Percentiles rank a stretch among this genome's conserved stretches.
These are phyloP conservation scores for Platanthera zijinensis DNA, from an alignment of 106 monocot genomes.

Conservation along the genomic window DNA sequence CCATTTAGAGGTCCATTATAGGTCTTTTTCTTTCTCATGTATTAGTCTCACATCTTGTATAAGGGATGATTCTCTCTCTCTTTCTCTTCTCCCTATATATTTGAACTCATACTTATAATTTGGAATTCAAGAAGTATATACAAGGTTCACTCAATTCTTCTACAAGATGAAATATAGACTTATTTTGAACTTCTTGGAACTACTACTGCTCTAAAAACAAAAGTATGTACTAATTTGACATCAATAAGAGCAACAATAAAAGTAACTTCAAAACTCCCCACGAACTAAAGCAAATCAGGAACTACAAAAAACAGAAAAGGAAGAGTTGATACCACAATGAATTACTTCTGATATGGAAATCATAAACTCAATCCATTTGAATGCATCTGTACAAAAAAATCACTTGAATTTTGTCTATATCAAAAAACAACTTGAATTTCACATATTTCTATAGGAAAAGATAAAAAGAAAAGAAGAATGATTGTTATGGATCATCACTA, in stretches of 20 bases:
- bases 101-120: no score
- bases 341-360: background rate
- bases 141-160: no score
- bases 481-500: background rate
- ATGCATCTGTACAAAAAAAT: background rate
- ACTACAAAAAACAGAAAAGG: background rate
- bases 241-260: constrained; percentile 3
- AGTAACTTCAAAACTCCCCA: background rate
- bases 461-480: constrained; percentile 3
- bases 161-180: background rate
- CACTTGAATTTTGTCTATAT: background rate
- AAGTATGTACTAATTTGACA: background rate
- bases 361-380: background rate
- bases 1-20: no score
- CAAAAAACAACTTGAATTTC: background rate
- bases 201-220: background rate
- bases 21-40: no score
- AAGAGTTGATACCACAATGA: background rate
- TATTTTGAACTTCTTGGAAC: background rate
- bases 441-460: background rate
- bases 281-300: background rate
- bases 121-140: no score
- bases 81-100: no score
- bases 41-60: no score
- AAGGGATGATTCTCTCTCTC: no score